These are phyloP conservation scores for Calonectria montana DNA, from an alignment of 2,329 filamentous ascomycete genomes.

Conservation along the genomic window DNA sequence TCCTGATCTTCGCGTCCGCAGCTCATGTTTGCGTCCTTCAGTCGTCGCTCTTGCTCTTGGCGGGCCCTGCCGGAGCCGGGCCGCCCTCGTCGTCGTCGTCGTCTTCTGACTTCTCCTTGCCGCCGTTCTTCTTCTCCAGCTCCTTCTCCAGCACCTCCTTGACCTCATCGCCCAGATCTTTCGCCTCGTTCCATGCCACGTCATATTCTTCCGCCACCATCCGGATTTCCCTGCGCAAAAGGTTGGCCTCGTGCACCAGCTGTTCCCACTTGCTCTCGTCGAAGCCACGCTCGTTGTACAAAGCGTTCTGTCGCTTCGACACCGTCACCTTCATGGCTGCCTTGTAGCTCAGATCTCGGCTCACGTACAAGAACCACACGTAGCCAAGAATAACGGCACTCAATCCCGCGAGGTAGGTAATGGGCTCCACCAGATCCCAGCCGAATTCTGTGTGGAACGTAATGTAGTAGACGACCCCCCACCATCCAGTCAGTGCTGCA, in stretches of 20 bases:
- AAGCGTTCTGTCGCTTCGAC: conserved; percentile 77
- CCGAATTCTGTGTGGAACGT: conserved; percentile 80
- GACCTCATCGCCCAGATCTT: conserved; percentile 77
- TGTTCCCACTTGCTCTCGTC: conserved; percentile 82
- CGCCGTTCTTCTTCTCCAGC: conserved; percentile 50
- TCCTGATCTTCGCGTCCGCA: conserved; percentile 13
- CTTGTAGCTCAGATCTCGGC: conserved; percentile 87
- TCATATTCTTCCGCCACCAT: conserved; percentile 87
- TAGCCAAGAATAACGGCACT: conserved; percentile 90
- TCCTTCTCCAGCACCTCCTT: conserved; percentile 68
- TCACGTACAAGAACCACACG: conserved; percentile 94
- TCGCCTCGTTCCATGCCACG: conserved; percentile 86
- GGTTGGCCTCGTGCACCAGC: conserved; percentile 83
- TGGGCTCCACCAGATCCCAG: conserved; percentile 92
- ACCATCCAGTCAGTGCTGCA: conserved; percentile 79
- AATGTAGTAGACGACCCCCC: conserved; percentile 81
- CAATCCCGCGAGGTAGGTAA: conserved; percentile 90
- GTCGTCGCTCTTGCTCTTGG: conserved; percentile 7
- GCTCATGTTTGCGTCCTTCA: conserved; percentile 10
- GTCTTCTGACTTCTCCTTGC: conserved; percentile 54
- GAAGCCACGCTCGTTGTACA: conserved; percentile 83
- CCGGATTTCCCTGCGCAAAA: conserved; percentile 81
- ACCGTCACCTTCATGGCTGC: conserved; percentile 90
- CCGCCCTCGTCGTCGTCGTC: conserved; percentile 47
- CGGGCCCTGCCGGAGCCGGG: neutral